phyloP scores from a whole-genome alignment of 257 asterid genomes.

The Henckelia pumila region DNA sequence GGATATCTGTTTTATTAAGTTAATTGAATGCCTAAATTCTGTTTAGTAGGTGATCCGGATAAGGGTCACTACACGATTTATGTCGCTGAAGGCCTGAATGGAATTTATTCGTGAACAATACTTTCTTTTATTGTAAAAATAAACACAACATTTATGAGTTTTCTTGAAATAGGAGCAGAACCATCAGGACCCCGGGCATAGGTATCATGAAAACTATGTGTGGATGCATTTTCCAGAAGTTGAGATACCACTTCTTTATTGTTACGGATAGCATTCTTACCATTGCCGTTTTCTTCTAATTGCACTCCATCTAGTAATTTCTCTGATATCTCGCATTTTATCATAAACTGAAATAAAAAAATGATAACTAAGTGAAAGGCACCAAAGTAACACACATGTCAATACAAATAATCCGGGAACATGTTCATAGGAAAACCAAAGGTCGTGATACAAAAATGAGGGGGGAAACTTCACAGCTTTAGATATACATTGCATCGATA shows the following conservation, averaged over 20 bases:
- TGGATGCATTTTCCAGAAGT: slow-evolving; percentile 84
- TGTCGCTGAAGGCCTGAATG: slow-evolving; percentile 84
- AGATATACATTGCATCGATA: no score
- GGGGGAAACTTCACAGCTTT: no score
- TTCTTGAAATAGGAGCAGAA: slow-evolving; percentile 42
- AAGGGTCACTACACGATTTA: no score
- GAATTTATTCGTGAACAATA: slow-evolving; percentile 85
- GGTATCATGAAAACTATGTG: slow-evolving; percentile 82
- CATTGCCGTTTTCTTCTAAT: slow-evolving; percentile 73
- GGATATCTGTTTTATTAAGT: no score
- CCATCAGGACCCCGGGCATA: slow-evolving; percentile 60
- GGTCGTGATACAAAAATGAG: no score
- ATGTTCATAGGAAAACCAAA: no score
- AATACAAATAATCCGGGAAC: slow-evolving; percentile 17
- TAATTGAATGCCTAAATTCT: no score
- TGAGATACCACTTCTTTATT: slow-evolving; percentile 65
- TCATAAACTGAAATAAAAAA: slow-evolving; percentile 29
- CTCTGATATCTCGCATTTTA: slow-evolving; percentile 70
- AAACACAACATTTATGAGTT: slow-evolving; percentile 88
- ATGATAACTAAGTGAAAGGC: not conserved
- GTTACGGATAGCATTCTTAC: slow-evolving; percentile 53
- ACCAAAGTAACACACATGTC: not conserved
- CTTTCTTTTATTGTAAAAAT: slow-evolving; percentile 81
- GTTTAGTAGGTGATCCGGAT: no score
- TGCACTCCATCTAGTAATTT: slow-evolving; percentile 57